phyloP scores from a whole-genome alignment of 352 stramenopile species.

The Phytophthora rubi region DNA sequence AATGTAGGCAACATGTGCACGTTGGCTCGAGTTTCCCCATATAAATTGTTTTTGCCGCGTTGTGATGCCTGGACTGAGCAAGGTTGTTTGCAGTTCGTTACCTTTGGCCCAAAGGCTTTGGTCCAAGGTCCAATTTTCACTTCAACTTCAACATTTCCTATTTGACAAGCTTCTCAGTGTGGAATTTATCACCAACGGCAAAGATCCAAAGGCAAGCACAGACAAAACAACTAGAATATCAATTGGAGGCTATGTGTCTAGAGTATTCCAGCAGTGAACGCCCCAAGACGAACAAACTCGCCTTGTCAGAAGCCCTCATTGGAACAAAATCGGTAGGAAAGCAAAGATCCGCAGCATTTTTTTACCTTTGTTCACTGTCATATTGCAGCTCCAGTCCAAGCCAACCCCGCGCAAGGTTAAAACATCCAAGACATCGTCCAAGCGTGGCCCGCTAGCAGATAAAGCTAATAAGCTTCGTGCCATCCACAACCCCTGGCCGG shows the following conservation, averaged over 20 bases:
- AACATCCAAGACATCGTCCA: neutral
- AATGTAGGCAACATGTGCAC: neutral
- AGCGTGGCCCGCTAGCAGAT: neutral
- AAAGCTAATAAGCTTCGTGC: neutral
- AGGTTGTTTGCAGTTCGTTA: no score
- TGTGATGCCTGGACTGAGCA: no score
- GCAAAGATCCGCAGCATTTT: neutral
- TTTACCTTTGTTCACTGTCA: neutral
- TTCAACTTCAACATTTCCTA: constrained; percentile 16
- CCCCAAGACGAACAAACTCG: neutral
- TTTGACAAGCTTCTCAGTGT: neutral
- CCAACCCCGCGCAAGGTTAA: neutral
- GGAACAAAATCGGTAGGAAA: neutral
- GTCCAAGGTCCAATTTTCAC: neutral
- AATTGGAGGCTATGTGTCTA: neutral
- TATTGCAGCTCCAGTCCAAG: neutral
- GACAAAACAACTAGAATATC: neutral
- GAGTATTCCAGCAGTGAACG: neutral
- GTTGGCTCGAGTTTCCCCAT: no score
- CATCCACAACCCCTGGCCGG: constrained; percentile 11
- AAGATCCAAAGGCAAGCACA: neutral
- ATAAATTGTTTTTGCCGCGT: no score
- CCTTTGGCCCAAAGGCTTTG: no score
- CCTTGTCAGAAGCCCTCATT: neutral
- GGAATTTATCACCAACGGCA: constrained; percentile 1